phyloP scores from a whole-genome alignment of 139 green algal genomes.

The Monoraphidium neglectum region DNA sequence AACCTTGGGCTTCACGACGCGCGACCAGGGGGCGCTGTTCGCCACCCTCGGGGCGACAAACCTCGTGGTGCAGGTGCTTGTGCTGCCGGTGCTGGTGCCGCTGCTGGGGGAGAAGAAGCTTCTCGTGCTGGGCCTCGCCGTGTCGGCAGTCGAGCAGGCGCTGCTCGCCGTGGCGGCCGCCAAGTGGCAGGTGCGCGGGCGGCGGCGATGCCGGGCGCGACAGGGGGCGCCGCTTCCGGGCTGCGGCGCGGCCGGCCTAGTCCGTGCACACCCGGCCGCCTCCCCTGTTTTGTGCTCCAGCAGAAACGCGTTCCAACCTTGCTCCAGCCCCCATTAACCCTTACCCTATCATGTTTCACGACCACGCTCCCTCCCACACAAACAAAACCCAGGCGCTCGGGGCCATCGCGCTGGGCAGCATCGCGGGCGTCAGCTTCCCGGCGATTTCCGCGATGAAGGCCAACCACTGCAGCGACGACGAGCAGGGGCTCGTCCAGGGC shows the following conservation, averaged over 20 bases:
- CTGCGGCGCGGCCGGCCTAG: too few relatives aligned
- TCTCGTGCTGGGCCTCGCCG: slow-evolving; percentile 10
- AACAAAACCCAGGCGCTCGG: slow-evolving; percentile 32
- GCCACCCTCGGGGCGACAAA: slow-evolving; percentile 57
- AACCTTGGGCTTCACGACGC: slow-evolving; percentile 66
- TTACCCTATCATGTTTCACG: too few relatives aligned
- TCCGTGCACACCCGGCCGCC: too few relatives aligned
- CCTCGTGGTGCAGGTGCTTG: slow-evolving; percentile 68
- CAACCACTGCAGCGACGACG: slow-evolving; percentile 36
- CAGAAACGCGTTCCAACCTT: too few relatives aligned
- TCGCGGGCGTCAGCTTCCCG: slow-evolving; percentile 60
- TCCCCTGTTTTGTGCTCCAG: not conserved
- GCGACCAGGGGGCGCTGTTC: slow-evolving; percentile 68
- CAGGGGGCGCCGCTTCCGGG: not conserved
- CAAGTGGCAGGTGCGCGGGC: slow-evolving; percentile 18
- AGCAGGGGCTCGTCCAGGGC: slow-evolving; percentile 58
- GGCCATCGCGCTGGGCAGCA: slow-evolving; percentile 37
- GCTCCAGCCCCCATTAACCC: too few relatives aligned
- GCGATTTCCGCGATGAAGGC: slow-evolving; percentile 69
- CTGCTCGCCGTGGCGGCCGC: slow-evolving; percentile 1
- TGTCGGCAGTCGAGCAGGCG: slow-evolving; percentile 10
- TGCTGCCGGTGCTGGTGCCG: slow-evolving; percentile 15
- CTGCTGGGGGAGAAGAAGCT: slow-evolving; percentile 6
- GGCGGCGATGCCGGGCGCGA: not conserved
- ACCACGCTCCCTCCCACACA: too few relatives aligned